Percentiles rank a stretch among this genome's conserved stretches.
These are phyloP conservation scores for Rutstroemia sp. DNA, from an alignment of 2,329 filamentous ascomycete genomes.

Conservation along the genomic window DNA sequence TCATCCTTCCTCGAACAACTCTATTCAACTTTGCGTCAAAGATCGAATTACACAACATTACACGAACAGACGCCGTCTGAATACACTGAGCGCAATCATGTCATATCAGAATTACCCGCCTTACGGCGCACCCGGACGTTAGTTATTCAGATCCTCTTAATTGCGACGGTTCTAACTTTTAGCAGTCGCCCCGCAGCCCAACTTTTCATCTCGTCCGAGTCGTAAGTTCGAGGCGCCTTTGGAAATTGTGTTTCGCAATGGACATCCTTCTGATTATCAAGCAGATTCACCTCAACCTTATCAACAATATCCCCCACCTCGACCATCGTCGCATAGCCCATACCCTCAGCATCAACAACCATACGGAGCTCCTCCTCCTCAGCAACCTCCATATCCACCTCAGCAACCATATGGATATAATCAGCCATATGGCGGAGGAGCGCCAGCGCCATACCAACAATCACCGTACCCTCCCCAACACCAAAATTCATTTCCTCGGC, in stretches of 20 bases:
- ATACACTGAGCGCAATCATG: no score
- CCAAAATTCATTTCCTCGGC: constrained; percentile 15
- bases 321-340: constrained; percentile 11
- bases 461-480: constrained; percentile 24
- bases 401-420: background rate
- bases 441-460: no score
- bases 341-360: constrained; percentile 13
- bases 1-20: no score
- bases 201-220: background rate
- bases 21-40: no score
- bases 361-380: constrained; percentile 17
- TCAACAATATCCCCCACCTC: constrained; percentile 18
- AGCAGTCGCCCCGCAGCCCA: background rate
- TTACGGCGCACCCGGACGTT: background rate
- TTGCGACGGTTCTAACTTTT: background rate
- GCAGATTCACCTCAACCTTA: constrained; percentile 4
- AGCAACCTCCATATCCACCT: constrained; percentile 23
- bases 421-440: background rate
- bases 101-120: background rate
- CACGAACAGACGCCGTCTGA: no score
- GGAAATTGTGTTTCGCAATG: background rate
- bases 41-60: no score
- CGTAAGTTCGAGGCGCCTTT: background rate
- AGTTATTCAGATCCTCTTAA: background rate
- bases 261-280: background rate